Conservation (phyloP, 805 yeast genomes). For the Starmerella bacillaris region DNA sequence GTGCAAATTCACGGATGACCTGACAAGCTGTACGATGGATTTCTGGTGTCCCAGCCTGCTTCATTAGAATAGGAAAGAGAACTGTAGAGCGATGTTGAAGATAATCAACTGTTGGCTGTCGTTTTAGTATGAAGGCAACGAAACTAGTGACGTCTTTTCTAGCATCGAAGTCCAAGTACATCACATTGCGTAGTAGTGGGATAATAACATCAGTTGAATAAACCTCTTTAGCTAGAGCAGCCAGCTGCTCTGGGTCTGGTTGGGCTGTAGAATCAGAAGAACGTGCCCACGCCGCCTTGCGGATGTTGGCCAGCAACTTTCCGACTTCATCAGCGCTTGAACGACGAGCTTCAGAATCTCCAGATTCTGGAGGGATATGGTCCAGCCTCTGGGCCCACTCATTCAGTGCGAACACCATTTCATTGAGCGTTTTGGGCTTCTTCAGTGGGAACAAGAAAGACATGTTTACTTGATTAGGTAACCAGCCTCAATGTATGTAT, state of each 20-base stretch:
- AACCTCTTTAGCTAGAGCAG: conserved; percentile 62
- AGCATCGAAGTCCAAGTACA: conserved; percentile 70
- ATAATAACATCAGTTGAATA: conserved; percentile 53
- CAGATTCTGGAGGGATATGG: conserved; percentile 2
- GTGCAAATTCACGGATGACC: conserved; percentile 70
- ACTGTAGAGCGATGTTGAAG: conserved; percentile 42
- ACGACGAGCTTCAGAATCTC: conserved; percentile 5
- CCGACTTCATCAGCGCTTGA: conserved; percentile 22
- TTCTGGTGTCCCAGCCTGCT: conserved; percentile 58
- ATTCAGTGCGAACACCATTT: conserved; percentile 53
- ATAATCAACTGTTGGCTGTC: conserved; percentile 80
- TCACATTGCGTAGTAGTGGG: conserved; percentile 39
- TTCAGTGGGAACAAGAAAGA: conserved; percentile 72
- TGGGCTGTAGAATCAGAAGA: conserved; percentile 4
- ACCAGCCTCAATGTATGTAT: too few species aligned
- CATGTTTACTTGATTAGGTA: conserved; percentile 38
- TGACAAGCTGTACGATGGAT: conserved; percentile 56
- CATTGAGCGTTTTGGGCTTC: conserved; percentile 77
- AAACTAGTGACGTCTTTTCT: conserved; percentile 63
- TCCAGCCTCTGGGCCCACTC: conserved; percentile 58
- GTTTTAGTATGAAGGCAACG: conserved; percentile 58
- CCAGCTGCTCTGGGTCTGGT: conserved; percentile 51
- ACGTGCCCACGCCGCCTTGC: conserved; percentile 11
- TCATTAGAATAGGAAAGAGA: conserved; percentile 41
- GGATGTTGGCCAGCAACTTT: conserved; percentile 10